phyloP scores from a whole-genome alignment of 1,139 yeast species.

The Zygotorulaspora mrakii region DNA sequence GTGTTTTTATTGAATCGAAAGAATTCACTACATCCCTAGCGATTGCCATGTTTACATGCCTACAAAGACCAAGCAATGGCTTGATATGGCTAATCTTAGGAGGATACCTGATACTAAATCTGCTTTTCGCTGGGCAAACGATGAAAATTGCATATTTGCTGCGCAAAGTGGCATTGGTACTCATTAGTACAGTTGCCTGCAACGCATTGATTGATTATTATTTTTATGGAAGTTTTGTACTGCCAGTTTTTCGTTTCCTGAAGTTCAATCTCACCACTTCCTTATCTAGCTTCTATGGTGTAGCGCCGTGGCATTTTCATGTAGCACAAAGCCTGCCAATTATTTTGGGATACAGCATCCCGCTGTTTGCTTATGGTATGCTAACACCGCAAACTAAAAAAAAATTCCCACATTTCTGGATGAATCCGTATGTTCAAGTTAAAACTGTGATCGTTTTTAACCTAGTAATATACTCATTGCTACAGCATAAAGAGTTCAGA shows the following conservation, averaged over 20 bases:
- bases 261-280: constrained; percentile 72
- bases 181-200: constrained; percentile 35
- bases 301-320: constrained; percentile 83
- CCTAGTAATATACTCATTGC: constrained; percentile 53
- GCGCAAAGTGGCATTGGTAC: constrained; percentile 28
- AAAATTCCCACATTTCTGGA: not conserved
- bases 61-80: constrained; percentile 81
- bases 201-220: constrained; percentile 51
- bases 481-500: constrained; percentile 85
- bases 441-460: constrained; percentile 42
- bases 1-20: constrained; percentile 22
- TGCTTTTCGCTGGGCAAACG: constrained; percentile 17
- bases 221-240: constrained; percentile 55
- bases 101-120: constrained; percentile 32
- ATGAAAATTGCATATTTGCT: constrained; percentile 20
- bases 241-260: constrained; percentile 68
- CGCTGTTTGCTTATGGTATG: constrained; percentile 51
- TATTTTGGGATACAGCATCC: constrained; percentile 61
- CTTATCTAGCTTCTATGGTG: constrained; percentile 80
- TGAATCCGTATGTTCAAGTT: constrained; percentile 22
- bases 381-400: constrained; percentile 7
- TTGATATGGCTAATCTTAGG: constrained; percentile 72
- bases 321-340: constrained; percentile 78
- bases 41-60: constrained; percentile 55
- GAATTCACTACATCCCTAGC: constrained; percentile 31